Conservation (phyloP, 2,329 filamentous ascomycete genomes). For the Exophiala dermatitidis region DNA sequence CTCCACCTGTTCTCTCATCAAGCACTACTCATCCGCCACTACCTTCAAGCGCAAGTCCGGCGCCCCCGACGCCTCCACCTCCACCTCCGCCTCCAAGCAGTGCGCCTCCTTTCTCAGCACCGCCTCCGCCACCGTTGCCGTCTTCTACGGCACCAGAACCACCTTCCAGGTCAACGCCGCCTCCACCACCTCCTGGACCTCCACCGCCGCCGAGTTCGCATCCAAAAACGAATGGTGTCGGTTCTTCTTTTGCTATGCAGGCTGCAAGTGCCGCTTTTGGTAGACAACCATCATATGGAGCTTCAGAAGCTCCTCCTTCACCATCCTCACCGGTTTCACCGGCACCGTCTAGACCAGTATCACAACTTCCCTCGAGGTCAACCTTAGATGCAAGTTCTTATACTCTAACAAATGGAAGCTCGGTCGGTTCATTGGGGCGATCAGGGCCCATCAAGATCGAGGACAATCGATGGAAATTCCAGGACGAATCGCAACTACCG, state of each 20-base stretch:
- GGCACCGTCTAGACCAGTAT: constrained; percentile 39
- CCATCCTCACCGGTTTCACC: constrained; percentile 37
- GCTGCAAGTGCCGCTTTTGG: constrained; percentile 54
- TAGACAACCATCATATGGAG: constrained; percentile 29
- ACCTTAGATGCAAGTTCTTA: constrained; percentile 71
- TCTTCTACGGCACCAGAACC: constrained; percentile 42
- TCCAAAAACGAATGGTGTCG: constrained; percentile 29
- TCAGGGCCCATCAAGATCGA: constrained; percentile 45
- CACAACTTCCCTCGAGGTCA: constrained; percentile 43
- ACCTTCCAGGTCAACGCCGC: constrained; percentile 40
- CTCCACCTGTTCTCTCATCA: constrained; percentile 44
- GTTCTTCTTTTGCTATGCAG: constrained; percentile 50
- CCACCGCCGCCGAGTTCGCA: constrained; percentile 33
- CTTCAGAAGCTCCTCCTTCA: constrained; percentile 37
- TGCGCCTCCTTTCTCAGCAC: constrained; percentile 27
- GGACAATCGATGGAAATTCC: constrained; percentile 80
- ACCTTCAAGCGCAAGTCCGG: constrained; percentile 33
- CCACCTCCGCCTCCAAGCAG: constrained; percentile 34
- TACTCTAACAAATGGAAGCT: constrained; percentile 59
- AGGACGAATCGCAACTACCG: constrained; percentile 71
- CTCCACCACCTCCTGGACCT: constrained; percentile 30
- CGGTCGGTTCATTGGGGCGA: constrained; percentile 16
- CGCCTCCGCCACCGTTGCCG: constrained; percentile 46
- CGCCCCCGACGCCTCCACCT: constrained; percentile 37
- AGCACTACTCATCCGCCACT: constrained; percentile 39